Conservation (phyloP, 2,329 filamentous ascomycete species). For the Fusarium sp. region DNA sequence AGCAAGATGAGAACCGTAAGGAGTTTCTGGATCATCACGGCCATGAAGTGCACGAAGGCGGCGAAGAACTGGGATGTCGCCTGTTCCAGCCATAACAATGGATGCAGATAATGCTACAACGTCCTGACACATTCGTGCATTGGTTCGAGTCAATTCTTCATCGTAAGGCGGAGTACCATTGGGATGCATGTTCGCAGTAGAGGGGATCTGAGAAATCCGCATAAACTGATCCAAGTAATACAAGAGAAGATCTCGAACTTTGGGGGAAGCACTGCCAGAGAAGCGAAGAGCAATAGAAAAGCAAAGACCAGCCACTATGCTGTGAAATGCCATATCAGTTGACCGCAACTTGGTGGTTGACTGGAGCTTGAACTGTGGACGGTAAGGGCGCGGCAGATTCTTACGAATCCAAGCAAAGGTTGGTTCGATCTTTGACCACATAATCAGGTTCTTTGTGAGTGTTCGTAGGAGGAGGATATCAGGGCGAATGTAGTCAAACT, state of each 20-base stretch:
- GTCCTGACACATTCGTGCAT: slow-evolving; percentile 91
- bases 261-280: slow-evolving; percentile 75
- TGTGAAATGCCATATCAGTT: slow-evolving; percentile 90
- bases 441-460: slow-evolving; percentile 87
- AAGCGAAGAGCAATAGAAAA: slow-evolving; percentile 81
- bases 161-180: slow-evolving; percentile 72
- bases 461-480: slow-evolving; percentile 93
- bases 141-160: slow-evolving; percentile 82
- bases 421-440: slow-evolving; percentile 87
- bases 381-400: slow-evolving; percentile 79
- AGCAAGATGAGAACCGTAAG: slow-evolving; percentile 94
- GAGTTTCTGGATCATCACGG: slow-evolving; percentile 82
- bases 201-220: slow-evolving; percentile 73
- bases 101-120: slow-evolving; percentile 83
- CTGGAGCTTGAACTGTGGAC: slow-evolving; percentile 68
- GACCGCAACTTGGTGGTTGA: slow-evolving; percentile 74
- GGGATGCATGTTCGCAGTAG: slow-evolving; percentile 45
- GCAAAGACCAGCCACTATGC: slow-evolving; percentile 89
- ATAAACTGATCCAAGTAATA: slow-evolving; percentile 89
- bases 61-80: slow-evolving; percentile 86
- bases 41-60: slow-evolving; percentile 90
- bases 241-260: slow-evolving; percentile 84
- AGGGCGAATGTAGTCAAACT: slow-evolving; percentile 95
- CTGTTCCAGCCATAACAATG: slow-evolving; percentile 95
- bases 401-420: slow-evolving; percentile 78